A percentile compares a stretch with the other conserved stretches of the same genome.
phyloP scores from a whole-genome alignment of 495 filamentous ascomycete genomes.

The Xylaria telfairii region DNA sequence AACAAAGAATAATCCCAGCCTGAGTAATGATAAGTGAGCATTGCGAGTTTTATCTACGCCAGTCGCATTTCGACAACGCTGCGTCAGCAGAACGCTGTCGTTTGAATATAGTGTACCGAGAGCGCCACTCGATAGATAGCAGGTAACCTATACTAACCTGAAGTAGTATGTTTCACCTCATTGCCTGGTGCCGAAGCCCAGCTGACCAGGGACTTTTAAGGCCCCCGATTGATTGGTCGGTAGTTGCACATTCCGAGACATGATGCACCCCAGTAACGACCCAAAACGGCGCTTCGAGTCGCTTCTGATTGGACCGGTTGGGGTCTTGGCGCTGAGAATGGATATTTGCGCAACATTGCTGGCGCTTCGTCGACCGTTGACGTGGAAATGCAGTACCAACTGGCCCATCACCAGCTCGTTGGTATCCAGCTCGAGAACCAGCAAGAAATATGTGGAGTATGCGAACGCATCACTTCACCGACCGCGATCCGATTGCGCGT shows the following conservation, averaged over 20 bases:
- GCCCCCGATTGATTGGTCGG: constrained; percentile 7
- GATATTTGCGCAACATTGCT: background rate
- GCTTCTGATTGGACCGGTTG: constrained; percentile 16
- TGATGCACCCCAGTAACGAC: constrained; percentile 12
- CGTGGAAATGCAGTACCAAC: constrained; percentile 4
- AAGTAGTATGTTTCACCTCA: background rate
- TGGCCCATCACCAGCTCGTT: background rate
- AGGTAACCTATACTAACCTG: too few relatives aligned
- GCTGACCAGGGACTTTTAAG: background rate
- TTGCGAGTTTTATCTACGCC: background rate
- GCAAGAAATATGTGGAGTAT: constrained; percentile 7
- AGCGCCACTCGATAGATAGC: too few relatives aligned
- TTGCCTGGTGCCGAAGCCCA: background rate
- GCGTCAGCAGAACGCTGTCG: background rate
- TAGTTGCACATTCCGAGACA: background rate
- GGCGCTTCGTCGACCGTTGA: constrained; percentile 19
- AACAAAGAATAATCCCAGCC: background rate
- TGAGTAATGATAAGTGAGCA: background rate
- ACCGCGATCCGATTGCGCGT: background rate
- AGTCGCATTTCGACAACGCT: background rate
- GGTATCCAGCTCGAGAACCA: background rate
- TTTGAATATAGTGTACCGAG: background rate
- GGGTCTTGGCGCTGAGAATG: constrained; percentile 9
- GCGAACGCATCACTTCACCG: background rate
- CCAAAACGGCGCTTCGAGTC: constrained; percentile 26